Evolutionary conservation across 129 eudicot species (phyloP).

Genomic region (Flaveria trinervia): DNA sequence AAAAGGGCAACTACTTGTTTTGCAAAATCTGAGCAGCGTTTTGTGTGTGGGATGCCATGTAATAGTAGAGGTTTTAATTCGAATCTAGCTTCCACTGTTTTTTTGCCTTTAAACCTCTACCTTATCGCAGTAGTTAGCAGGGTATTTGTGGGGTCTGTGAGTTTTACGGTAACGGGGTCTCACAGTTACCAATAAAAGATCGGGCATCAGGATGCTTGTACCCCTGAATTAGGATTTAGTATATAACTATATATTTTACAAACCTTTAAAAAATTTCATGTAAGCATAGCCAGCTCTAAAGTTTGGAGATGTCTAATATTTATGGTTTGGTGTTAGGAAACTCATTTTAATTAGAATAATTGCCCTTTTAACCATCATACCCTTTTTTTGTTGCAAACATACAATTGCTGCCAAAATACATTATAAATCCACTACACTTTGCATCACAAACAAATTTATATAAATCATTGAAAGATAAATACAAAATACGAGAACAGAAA

Average conservation of each 20-base stretch:
- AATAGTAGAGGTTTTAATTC: background rate
- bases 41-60: background rate
- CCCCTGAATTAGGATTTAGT: background rate
- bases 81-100: background rate
- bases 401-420: conserved; percentile 3
- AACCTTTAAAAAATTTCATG: background rate
- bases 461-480: conserved; percentile 4
- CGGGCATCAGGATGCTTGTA: background rate
- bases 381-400: background rate
- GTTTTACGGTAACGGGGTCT: no score
- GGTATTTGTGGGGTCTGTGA: no score
- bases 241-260: background rate
- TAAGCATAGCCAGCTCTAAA: background rate
- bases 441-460: background rate
- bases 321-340: background rate
- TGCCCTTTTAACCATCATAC: background rate
- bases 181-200: background rate
- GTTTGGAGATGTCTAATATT: background rate
- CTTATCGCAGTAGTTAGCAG: background rate
- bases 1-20: background rate
- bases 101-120: background rate
- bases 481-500: background rate
- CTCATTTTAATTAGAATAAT: background rate
- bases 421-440: background rate
- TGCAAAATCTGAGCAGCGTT: conserved; percentile 10